A percentile compares a stretch with the other conserved stretches of the same genome.
Conservation (phyloP, 192 early-diverging fungal genomes). For the Allomyces macrogynus region DNA sequence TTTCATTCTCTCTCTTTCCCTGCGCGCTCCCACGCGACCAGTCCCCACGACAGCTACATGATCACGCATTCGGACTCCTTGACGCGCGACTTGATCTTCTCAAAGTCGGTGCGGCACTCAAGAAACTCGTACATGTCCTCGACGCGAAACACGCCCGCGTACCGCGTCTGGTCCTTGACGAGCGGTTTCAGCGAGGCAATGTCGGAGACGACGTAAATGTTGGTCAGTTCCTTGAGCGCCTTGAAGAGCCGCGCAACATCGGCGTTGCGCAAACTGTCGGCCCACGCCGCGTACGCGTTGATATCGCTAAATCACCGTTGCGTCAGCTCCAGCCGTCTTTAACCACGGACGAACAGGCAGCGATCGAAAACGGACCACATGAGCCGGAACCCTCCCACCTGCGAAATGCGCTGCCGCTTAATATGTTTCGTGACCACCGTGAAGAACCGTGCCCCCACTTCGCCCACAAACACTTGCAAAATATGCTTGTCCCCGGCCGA, state of each 20-base stretch:
- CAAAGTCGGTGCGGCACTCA: constrained; percentile 52
- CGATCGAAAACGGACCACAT: constrained; percentile 29
- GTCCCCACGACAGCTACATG: background rate
- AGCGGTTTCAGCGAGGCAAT: constrained; percentile 47
- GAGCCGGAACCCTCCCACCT: constrained; percentile 72
- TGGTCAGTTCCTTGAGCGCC: constrained; percentile 61
- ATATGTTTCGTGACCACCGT: constrained; percentile 67
- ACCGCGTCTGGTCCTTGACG: constrained; percentile 56
- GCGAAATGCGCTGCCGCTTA: constrained; percentile 54
- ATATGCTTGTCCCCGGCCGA: constrained; percentile 67
- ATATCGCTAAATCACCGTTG: constrained; percentile 30
- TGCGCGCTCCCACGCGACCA: too few species aligned
- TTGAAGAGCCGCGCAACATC: constrained; percentile 47
- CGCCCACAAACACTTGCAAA: constrained; percentile 74
- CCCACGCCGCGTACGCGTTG: constrained; percentile 61
- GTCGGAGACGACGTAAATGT: constrained; percentile 55
- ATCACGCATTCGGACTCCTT: constrained; percentile 19
- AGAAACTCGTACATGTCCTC: constrained; percentile 75
- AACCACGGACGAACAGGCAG: background rate
- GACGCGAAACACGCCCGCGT: constrained; percentile 42
- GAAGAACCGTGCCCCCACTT: constrained; percentile 72
- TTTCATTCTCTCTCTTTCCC: too few species aligned
- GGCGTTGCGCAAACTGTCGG: constrained; percentile 33
- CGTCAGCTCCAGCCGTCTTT: background rate
- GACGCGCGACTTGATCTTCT: constrained; percentile 50